A percentile compares a stretch with the other conserved stretches of the same genome.
phyloP scores from a whole-genome alignment of 2,329 filamentous ascomycete genomes.

The Beauveria asiatica region DNA sequence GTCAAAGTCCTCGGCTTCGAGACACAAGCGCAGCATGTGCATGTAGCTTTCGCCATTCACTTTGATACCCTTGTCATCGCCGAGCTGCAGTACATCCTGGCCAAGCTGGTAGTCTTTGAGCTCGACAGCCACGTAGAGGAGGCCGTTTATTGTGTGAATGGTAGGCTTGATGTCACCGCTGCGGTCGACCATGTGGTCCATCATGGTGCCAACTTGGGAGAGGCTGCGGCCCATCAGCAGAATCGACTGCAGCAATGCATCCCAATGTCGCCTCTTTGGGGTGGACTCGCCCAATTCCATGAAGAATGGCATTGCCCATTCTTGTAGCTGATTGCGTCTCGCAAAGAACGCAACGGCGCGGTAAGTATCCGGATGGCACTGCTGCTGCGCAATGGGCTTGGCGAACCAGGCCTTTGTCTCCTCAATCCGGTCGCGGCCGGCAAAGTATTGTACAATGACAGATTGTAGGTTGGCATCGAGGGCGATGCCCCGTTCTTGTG shows the following conservation, averaged over 20 bases:
- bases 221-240: constrained; percentile 59
- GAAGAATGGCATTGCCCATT: constrained; percentile 56
- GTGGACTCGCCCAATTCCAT: constrained; percentile 38
- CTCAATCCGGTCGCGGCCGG: constrained; percentile 45
- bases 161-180: constrained; percentile 47
- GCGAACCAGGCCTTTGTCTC: constrained; percentile 61
- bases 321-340: constrained; percentile 46
- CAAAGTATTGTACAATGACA: constrained; percentile 55
- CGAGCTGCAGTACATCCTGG: constrained; percentile 63
- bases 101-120: constrained; percentile 62
- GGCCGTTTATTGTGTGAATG: constrained; percentile 63
- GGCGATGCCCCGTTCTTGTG: constrained; percentile 37
- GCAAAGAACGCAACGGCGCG: constrained; percentile 39
- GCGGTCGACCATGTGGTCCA: constrained; percentile 62
- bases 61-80: constrained; percentile 53
- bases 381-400: constrained; percentile 34
- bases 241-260: constrained; percentile 66
- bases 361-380: constrained; percentile 18
- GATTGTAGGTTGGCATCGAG: constrained; percentile 40
- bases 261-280: constrained; percentile 52
- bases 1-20: constrained; percentile 64
- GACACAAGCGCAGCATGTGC: constrained; percentile 66
- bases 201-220: constrained; percentile 42
- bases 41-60: constrained; percentile 64
- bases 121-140: constrained; percentile 66